Base-by-base conservation (phyloP, 2,329 filamentous ascomycete species). In the Ploettnerulaceae sp. region DNA sequence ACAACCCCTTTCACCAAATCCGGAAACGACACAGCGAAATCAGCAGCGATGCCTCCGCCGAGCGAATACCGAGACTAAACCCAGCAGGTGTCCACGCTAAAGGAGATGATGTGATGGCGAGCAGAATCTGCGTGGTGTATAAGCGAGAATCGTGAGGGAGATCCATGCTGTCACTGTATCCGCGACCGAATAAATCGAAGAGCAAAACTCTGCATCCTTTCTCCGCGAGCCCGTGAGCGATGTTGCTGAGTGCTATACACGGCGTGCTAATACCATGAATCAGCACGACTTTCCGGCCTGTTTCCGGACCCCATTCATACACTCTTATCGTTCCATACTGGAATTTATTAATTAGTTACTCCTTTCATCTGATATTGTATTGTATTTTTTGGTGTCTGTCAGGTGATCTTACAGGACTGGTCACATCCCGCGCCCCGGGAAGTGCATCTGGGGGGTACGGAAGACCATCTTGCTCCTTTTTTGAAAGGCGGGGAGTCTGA, bases 201-300 rank as follows among this genome's bases (percentile, higher is more conserved):
- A 91, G 68, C 76, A 94, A 83, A 2, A 95, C 87, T 51, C 88
- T 74, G 63, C 77, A 89, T 1, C 86, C 85, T 46, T 71, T 73
- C 5, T 69, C 67, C 1, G 77, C 85, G 41, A 94, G 71, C 42
- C 73, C 76, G 60, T 79, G 71, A 11, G 84, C 84, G 26, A 93
- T 63, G 32, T 77, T 73, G 2, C 79, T 81, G 14, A 91, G 67
- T 0, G 85, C 75, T 37, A 90, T 70, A 51, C 81, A 82, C 0
- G 89, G 88, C 5, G 87, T 93, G 39, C 81, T 86, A 58, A 93
- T 90, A 4, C 89, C 89, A 64, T 91, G 89, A 12, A 94, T 67
- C 20, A 94, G 69, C 11, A 94, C 68, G 1, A 91, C 80, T 59
- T 82, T 89, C 21, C 79, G 74, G 1, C 86, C 87, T 26, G 75